phyloP scores from a whole-genome alignment of 2,329 filamentous ascomycete species.

The Exophiala sp. region DNA sequence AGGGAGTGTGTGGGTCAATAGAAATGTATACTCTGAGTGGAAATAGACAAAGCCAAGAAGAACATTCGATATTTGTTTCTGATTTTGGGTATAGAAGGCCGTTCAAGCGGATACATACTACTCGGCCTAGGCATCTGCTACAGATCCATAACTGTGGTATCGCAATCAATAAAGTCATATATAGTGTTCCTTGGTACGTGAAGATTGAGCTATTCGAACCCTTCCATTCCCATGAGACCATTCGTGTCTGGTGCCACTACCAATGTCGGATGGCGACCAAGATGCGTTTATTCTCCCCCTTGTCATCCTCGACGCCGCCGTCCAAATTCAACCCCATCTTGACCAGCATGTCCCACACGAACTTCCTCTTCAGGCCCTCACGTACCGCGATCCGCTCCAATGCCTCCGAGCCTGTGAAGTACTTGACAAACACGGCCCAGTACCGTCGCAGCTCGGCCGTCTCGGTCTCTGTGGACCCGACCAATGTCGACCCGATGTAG shows the following conservation, averaged over 20 bases:
- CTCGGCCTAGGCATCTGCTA: too few species aligned
- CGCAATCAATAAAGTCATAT: too few species aligned
- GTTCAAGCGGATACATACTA: too few species aligned
- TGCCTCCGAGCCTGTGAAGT: conserved; percentile 79
- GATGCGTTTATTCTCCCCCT: conserved; percentile 22
- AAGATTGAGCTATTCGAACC: too few species aligned
- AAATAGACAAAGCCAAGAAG: too few species aligned
- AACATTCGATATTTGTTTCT: too few species aligned
- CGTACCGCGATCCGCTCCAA: conserved; percentile 81
- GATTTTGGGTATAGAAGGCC: too few species aligned
- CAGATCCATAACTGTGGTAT: too few species aligned
- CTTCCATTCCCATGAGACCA: not conserved
- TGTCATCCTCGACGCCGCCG: conserved; percentile 22
- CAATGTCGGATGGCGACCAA: conserved; percentile 25
- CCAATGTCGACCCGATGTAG: conserved; percentile 35
- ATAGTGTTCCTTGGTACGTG: too few species aligned
- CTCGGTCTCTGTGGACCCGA: conserved; percentile 12
- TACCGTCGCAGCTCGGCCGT: conserved; percentile 50
- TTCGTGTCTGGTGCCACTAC: conserved; percentile 14
- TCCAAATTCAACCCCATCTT: conserved; percentile 56
- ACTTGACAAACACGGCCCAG: conserved; percentile 71
- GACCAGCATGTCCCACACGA: conserved; percentile 47
- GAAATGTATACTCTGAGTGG: too few species aligned
- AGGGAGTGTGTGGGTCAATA: too few species aligned
- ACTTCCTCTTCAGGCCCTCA: conserved; percentile 78